Evolutionary conservation across 768 basidiomycete species (phyloP).

Genomic region (Hygrocybe punicea): DNA sequence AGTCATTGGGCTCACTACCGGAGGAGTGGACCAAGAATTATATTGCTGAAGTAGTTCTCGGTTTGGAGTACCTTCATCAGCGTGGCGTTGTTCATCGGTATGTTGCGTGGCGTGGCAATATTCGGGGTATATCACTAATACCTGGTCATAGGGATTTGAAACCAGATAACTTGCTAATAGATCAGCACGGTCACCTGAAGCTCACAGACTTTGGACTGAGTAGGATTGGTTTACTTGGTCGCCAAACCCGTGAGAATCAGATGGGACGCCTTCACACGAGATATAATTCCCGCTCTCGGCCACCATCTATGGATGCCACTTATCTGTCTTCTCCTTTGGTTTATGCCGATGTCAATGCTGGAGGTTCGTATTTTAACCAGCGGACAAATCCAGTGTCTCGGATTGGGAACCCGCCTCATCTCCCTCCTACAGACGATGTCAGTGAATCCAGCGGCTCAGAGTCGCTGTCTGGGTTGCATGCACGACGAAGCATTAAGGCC

Average conservation of each 20-base stretch:
- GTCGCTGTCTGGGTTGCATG: slow-evolving; percentile 55
- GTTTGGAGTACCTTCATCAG: slow-evolving; percentile 94
- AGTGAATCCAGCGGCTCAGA: slow-evolving; percentile 88
- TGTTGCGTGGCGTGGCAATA: slow-evolving; percentile 22
- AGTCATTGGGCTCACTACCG: slow-evolving; percentile 85
- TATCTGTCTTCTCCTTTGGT: slow-evolving; percentile 76
- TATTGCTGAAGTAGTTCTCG: slow-evolving; percentile 92
- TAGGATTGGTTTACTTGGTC: slow-evolving; percentile 94
- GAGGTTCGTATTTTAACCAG: slow-evolving; percentile 80
- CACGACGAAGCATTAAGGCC: slow-evolving; percentile 45
- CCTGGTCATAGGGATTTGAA: slow-evolving; percentile 77
- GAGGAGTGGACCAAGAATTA: slow-evolving; percentile 98
- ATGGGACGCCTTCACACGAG: slow-evolving; percentile 44
- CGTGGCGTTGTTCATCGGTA: slow-evolving; percentile 96
- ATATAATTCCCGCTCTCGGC: slow-evolving; percentile 69
- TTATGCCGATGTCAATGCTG: slow-evolving; percentile 49
- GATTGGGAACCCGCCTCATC: slow-evolving; percentile 61
- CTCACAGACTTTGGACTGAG: slow-evolving; percentile 97
- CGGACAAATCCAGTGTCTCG: slow-evolving; percentile 59
- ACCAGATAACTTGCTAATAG: slow-evolving; percentile 97
- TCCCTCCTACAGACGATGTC: slow-evolving; percentile 71
- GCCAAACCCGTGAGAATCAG: slow-evolving; percentile 80
- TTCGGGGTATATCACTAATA: background rate
- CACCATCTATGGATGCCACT: slow-evolving; percentile 77
- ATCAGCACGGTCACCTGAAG: slow-evolving; percentile 94